Evolutionary conservation across 1,284 basidiomycete genomes (phyloP), one percentile per base, ranked within the genome.

Genomic region (Prillingera fragicola): DNA sequence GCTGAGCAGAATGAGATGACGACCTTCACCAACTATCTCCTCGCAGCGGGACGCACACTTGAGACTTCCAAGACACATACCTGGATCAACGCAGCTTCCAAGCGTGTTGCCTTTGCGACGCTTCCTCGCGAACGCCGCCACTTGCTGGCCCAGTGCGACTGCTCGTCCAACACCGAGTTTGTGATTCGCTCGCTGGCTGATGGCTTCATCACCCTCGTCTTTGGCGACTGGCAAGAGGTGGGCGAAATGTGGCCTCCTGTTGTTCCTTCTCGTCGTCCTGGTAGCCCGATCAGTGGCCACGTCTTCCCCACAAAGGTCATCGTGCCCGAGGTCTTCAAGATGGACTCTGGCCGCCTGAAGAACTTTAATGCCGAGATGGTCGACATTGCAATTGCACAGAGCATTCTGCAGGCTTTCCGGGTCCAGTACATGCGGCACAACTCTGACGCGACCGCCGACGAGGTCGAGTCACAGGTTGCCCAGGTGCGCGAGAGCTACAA

Each of bases 1-100:
- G 84, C 89, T 0, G 81, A 82, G 29, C 79, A 83, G 35, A 88
- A 87, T 60, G 89, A 94, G 70, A 77, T 83, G 54, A 80, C 80
- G 56, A 82, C 82, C 45, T 88, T 92, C 41, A 73, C 73, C 45
- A 57, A 69, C 33, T 55, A 66, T 15, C 56, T 67, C 43, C 46
- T 49, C 32, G 41, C 44, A n/a, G 36, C 38, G 15, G 48, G 33
- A 14, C 57, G 52, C 19, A 41, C 50, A 6, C 41, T 63, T 13
- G 34, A 45, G 23, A 36, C 44, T 7, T 67, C 63, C 27, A 52
- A 49, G 19, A 66, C 67, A 17, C 55, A 52, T 10, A 36, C 41
- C 15, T 67, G 65, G 63, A 59, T 69, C 35, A 48, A 60, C 8
- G 42, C 52, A 2, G 61, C 67, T 18, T 66, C 65, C 4, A 45